These are phyloP conservation scores for Neonectria punicea DNA, from an alignment of 2,329 filamentous ascomycete species.

Conservation along the genomic window DNA sequence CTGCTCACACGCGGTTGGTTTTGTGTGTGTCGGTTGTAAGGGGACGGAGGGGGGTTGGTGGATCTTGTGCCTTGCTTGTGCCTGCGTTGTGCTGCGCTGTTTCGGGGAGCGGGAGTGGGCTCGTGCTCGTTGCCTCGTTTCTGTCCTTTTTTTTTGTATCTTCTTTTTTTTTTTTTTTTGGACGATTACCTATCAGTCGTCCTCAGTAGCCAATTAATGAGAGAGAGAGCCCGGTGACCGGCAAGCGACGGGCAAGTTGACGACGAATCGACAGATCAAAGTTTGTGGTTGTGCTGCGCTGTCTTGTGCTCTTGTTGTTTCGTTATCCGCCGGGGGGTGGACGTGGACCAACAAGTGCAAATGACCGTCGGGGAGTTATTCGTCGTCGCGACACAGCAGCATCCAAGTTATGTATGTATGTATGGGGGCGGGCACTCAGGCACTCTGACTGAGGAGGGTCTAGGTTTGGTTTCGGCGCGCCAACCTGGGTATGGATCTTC, in stretches of 20 bases:
- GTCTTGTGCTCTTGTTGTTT: slow-evolving; percentile 2
- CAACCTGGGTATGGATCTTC: slow-evolving; percentile 28
- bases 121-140: slow-evolving; percentile 3
- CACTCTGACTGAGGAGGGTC: slow-evolving; percentile 25
- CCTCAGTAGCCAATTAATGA: slow-evolving; percentile 3
- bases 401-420: not conserved
- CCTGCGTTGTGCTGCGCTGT: slow-evolving; percentile 3
- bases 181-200: slow-evolving; percentile 6
- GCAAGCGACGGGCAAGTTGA: slow-evolving; percentile 38
- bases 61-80: slow-evolving; percentile 18
- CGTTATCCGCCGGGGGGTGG: slow-evolving; percentile 5
- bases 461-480: slow-evolving; percentile 41
- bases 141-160: slow-evolving; percentile 11
- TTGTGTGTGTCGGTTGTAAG: slow-evolving; percentile 12
- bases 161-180: not conserved
- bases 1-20: slow-evolving; percentile 3
- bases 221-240: slow-evolving; percentile 32
- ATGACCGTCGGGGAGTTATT: slow-evolving; percentile 11
- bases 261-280: slow-evolving; percentile 25
- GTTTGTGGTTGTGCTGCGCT: not conserved
- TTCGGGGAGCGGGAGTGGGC: slow-evolving; percentile 11
- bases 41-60: slow-evolving; percentile 14
- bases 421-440: not conserved
- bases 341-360: slow-evolving; percentile 3
- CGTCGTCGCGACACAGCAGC: not conserved